These are phyloP conservation scores for Leucocoprinus leucothites DNA, from an alignment of 768 basidiomycete species.

Conservation along the genomic window DNA sequence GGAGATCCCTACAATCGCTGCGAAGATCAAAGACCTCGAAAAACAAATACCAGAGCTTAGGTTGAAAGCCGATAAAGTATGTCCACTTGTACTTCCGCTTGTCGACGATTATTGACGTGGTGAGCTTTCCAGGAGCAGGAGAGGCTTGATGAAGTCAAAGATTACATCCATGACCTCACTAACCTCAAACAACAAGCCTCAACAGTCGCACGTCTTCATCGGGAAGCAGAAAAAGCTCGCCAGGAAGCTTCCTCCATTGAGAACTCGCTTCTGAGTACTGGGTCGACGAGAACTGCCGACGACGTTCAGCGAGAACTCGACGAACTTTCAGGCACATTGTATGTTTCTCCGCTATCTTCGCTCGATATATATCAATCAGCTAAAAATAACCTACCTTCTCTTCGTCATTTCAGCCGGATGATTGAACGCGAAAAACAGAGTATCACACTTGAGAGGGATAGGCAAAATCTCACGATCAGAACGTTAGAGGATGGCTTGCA, in stretches of 20 bases:
- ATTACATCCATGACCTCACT: constrained; percentile 58
- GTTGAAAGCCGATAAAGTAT: constrained; percentile 60
- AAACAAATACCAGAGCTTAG: constrained; percentile 49
- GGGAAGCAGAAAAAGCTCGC: constrained; percentile 55
- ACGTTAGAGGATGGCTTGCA: constrained; percentile 61
- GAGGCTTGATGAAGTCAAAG: constrained; percentile 49
- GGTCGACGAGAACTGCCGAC: constrained; percentile 77
- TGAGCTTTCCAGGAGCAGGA: constrained; percentile 42
- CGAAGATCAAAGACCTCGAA: constrained; percentile 57
- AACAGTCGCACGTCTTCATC: constrained; percentile 55
- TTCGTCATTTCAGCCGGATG: constrained; percentile 42
- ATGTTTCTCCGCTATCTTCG: constrained; percentile 20
- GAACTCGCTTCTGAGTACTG: constrained; percentile 62
- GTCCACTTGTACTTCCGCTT: constrained; percentile 12
- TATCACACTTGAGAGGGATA: constrained; percentile 59
- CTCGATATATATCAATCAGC: neutral
- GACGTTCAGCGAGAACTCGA: constrained; percentile 83
- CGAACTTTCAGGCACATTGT: constrained; percentile 63
- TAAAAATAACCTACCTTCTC: neutral
- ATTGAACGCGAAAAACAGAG: constrained; percentile 61
- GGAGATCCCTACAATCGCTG: constrained; percentile 69
- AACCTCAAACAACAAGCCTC: constrained; percentile 58
- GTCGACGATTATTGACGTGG: neutral
- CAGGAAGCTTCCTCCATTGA: constrained; percentile 66
- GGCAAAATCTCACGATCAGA: constrained; percentile 48